A percentile compares a stretch with the other conserved stretches of the same genome.
Conservation (phyloP, 2,329 filamentous ascomycete species). For the Penicillium sp. region DNA sequence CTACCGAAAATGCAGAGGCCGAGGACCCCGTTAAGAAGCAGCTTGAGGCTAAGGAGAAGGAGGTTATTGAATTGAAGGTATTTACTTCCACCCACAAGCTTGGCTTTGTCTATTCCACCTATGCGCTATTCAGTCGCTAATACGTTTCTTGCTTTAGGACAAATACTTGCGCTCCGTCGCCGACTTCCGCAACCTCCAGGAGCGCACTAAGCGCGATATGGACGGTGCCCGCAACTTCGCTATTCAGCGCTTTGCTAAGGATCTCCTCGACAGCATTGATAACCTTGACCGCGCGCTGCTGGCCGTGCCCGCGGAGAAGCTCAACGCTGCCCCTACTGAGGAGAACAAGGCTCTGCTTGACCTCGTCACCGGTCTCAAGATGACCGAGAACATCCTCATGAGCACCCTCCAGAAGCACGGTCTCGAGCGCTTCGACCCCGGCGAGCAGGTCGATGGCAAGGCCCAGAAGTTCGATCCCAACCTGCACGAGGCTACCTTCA, state of each 20-base stretch:
- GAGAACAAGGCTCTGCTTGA: slow-evolving; percentile 71
- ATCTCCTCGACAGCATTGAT: slow-evolving; percentile 92
- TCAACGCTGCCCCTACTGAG: slow-evolving; percentile 56
- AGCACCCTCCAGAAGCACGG: slow-evolving; percentile 90
- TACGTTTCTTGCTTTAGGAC: slow-evolving; percentile 59
- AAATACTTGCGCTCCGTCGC: slow-evolving; percentile 91
- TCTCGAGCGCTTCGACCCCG: slow-evolving; percentile 81
- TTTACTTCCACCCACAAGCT: slow-evolving; percentile 7
- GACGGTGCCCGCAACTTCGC: slow-evolving; percentile 87
- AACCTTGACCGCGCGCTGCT: slow-evolving; percentile 91
- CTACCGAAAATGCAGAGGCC: slow-evolving; percentile 38
- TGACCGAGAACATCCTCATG: slow-evolving; percentile 90
- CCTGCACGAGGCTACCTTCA: slow-evolving; percentile 93
- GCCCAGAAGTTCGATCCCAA: slow-evolving; percentile 94
- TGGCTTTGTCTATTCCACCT: background rate
- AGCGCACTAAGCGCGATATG: slow-evolving; percentile 87
- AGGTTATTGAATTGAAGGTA: slow-evolving; percentile 84
- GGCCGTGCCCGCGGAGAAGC: slow-evolving; percentile 74
- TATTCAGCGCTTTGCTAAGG: slow-evolving; percentile 89
- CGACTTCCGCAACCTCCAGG: slow-evolving; percentile 97
- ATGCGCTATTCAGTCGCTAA: background rate
- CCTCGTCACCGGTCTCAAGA: slow-evolving; percentile 86
- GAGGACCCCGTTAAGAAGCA: slow-evolving; percentile 61
- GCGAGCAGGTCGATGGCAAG: slow-evolving; percentile 47
- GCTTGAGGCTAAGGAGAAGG: slow-evolving; percentile 70